These are phyloP conservation scores for Hyaloscypha variabilis DNA, from an alignment of 495 filamentous ascomycete genomes.

Conservation along the genomic window DNA sequence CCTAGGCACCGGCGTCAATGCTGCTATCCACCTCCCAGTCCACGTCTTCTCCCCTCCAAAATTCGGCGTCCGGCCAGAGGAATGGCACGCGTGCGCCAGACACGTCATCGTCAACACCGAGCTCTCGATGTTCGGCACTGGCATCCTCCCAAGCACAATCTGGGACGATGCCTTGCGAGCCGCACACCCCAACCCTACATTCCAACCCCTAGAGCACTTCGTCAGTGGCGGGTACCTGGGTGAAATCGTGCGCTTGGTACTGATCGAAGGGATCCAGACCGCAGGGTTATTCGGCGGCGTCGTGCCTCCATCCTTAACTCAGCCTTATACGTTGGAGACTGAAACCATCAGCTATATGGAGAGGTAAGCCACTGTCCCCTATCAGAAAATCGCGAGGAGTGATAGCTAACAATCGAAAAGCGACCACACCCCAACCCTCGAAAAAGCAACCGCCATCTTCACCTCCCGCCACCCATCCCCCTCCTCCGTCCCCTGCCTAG, in stretches of 20 bases:
- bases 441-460: slow-evolving; percentile 25
- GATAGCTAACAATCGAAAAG: not conserved
- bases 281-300: slow-evolving; percentile 58
- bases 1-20: slow-evolving; percentile 59
- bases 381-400: not conserved
- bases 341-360: slow-evolving; percentile 62
- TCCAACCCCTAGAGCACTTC: slow-evolving; percentile 85
- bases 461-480: slow-evolving; percentile 44
- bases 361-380: slow-evolving; percentile 42
- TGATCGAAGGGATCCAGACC: slow-evolving; percentile 63
- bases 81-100: slow-evolving; percentile 57
- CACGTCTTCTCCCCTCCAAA: slow-evolving; percentile 52
- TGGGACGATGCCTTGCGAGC: slow-evolving; percentile 71
- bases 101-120: slow-evolving; percentile 81
- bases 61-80: slow-evolving; percentile 51
- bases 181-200: slow-evolving; percentile 71
- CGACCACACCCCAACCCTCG: slow-evolving; percentile 16
- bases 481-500: slow-evolving; percentile 49
- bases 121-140: slow-evolving; percentile 77
- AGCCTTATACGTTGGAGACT: slow-evolving; percentile 63
- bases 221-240: slow-evolving; percentile 83
- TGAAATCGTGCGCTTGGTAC: slow-evolving; percentile 72
- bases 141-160: slow-evolving; percentile 68
- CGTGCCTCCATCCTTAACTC: slow-evolving; percentile 51
- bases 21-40: slow-evolving; percentile 54